A percentile compares a stretch with the other conserved stretches of the same genome.
phyloP scores from a whole-genome alignment of 2,329 filamentous ascomycete species.

The Trichoderma atroviride region DNA sequence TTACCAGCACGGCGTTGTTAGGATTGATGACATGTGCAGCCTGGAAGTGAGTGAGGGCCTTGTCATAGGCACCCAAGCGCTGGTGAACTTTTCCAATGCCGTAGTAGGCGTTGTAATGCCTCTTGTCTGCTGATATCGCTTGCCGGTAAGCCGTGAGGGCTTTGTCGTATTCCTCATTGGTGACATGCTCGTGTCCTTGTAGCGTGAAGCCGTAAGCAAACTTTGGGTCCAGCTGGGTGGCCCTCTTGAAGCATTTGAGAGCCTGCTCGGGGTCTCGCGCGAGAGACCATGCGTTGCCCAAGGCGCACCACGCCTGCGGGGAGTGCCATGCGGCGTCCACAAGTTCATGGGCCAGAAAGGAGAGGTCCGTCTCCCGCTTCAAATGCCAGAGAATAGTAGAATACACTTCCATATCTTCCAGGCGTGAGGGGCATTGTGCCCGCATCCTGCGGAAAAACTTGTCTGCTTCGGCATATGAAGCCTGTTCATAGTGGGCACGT shows the following conservation, averaged over 20 bases:
- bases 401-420: constrained; percentile 97
- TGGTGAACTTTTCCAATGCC: constrained; percentile 83
- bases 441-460: constrained; percentile 81
- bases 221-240: constrained; percentile 83
- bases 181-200: constrained; percentile 92
- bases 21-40: constrained; percentile 89
- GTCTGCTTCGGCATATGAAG: constrained; percentile 82
- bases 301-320: constrained; percentile 92
- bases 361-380: constrained; percentile 87
- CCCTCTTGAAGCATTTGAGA: constrained; percentile 89
- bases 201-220: constrained; percentile 96
- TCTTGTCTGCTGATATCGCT: constrained; percentile 80
- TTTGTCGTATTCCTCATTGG: constrained; percentile 97
- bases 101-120: constrained; percentile 99
- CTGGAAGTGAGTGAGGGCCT: constrained; percentile 88
- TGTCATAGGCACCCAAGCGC: constrained; percentile 86
- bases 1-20: constrained; percentile 88
- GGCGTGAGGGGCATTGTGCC: constrained; percentile 74
- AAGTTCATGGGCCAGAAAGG: constrained; percentile 88
- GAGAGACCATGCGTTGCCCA: constrained; percentile 93
- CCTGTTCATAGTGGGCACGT: constrained; percentile 87
- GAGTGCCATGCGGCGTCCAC: constrained; percentile 85
- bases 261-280: constrained; percentile 93
- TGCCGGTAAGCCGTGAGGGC: constrained; percentile 84
- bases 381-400: constrained; percentile 99